Base-by-base conservation (phyloP, 2,329 filamentous ascomycete species). In the Diaporthe longicolla region DNA sequence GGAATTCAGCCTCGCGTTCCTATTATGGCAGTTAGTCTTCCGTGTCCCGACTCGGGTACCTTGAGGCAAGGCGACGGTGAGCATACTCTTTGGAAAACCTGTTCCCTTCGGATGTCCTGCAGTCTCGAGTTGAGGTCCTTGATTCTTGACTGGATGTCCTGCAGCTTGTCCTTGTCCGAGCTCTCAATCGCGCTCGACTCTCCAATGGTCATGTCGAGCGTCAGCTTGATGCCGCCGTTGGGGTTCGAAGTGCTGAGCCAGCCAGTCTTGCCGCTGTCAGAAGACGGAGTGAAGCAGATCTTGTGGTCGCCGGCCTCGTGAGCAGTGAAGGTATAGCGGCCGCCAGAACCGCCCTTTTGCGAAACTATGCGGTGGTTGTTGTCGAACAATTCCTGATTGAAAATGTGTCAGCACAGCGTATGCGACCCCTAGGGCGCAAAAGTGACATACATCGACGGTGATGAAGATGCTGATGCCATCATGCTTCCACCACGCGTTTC, bases 1-100 rank as follows among this genome's bases (percentile, higher is more conserved):
- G 91, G 89, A 99, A 99, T 83, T 98, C 95, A 79, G 95, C 95
- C 83, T 99, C 97, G 78, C 97, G 94, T 89, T 98, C 97, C 94
- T 98, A 73, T 54, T 59, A 75, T 37, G 57, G 48, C 61, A 68
- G 70, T 72, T 3, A 73, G 63, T 57, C 24, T 26, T 35, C 32
- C 61, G 54, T 65, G 50, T 45, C 24, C 58, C 61, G 59, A 66
- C 21, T 26, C 17, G n/a, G 21, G 2, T 61, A 43, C 65, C n/a
- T 7, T 13, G 37, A 17, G 19, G 11, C 45, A 9, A 48, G n/a
- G 19, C 19, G 35, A 17, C 19, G 40, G 4, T n/a, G 9, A 29
- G 32, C 88, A 77, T 87, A 97, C 95, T 82, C 95, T 89, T 84
- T 99, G 97, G 87, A 98, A 98, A 73, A 98, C 91, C 89, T 99